phyloP scores from a whole-genome alignment of 192 early-diverging fungal species.

The Powellomyces hirtus region DNA sequence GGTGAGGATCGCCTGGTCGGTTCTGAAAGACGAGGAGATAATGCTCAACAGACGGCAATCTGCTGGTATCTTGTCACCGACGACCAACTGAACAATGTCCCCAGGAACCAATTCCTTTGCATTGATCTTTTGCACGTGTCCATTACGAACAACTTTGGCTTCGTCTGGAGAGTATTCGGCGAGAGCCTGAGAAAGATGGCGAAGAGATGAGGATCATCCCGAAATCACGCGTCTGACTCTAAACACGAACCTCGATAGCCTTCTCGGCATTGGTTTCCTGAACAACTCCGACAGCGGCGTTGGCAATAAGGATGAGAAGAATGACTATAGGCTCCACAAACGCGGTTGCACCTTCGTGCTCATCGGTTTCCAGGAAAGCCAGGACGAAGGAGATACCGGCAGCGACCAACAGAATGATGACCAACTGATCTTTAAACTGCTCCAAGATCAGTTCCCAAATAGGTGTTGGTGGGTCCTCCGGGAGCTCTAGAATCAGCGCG shows the following conservation, averaged over 20 bases:
- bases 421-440: slow-evolving; percentile 99
- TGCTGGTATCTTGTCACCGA: slow-evolving; percentile 76
- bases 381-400: slow-evolving; percentile 91
- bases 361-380: slow-evolving; percentile 75
- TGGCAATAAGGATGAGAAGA: slow-evolving; percentile 95
- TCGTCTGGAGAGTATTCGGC: slow-evolving; percentile 92
- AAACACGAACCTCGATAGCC: slow-evolving; percentile 78
- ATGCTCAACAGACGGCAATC: slow-evolving; percentile 81
- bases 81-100: slow-evolving; percentile 65
- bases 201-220: slow-evolving; percentile 10
- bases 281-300: slow-evolving; percentile 93
- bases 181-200: slow-evolving; percentile 65
- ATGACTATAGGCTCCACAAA: slow-evolving; percentile 99
- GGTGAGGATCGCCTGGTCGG: slow-evolving; percentile 78
- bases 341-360: slow-evolving; percentile 71
- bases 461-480: slow-evolving; percentile 86
- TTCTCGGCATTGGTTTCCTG: slow-evolving; percentile 97
- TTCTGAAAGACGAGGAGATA: slow-evolving; percentile 57
- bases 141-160: slow-evolving; percentile 69
- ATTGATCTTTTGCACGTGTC: slow-evolving; percentile 46
- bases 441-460: slow-evolving; percentile 91
- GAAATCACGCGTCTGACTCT: neutral
- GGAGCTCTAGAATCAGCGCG: slow-evolving; percentile 59
- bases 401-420: slow-evolving; percentile 89
- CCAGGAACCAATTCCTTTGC: slow-evolving; percentile 68